Conservation (phyloP, 2,329 filamentous ascomycete species). For the Claviceps maximensis region DNA sequence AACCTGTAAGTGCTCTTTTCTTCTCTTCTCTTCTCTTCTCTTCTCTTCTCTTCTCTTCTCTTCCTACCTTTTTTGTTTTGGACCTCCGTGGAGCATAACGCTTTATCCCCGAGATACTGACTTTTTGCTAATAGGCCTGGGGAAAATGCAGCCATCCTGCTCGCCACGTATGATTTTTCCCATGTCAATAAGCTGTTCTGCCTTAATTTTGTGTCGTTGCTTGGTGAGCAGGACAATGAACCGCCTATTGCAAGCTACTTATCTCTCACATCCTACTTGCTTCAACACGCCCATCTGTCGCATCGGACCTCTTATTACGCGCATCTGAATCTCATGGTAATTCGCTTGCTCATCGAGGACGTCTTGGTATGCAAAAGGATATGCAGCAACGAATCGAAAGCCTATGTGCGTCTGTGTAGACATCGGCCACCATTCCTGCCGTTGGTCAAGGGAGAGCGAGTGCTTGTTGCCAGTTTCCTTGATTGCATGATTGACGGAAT, state of each 20-base stretch:
- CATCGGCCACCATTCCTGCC: conserved; percentile 82
- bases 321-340: conserved; percentile 69
- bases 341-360: conserved; percentile 82
- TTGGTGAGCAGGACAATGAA: conserved; percentile 51
- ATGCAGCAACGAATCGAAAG: conserved; percentile 65
- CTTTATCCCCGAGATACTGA: neutral
- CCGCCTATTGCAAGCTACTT: conserved; percentile 70
- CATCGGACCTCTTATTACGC: conserved; percentile 67
- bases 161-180: conserved; percentile 85
- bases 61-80: neutral
- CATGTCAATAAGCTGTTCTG: conserved; percentile 94
- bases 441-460: conserved; percentile 54
- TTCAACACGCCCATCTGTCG: conserved; percentile 86
- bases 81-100: too few species aligned
- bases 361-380: conserved; percentile 68
- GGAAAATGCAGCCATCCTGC: conserved; percentile 62
- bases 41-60: conserved; percentile 7
- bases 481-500: conserved; percentile 84
- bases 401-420: conserved; percentile 68
- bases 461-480: conserved; percentile 62
- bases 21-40: conserved; percentile 21
- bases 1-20: conserved; percentile 48
- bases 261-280: conserved; percentile 80
- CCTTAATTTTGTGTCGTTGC: conserved; percentile 59
- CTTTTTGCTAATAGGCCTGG: conserved; percentile 45